Percentiles rank a stretch among this genome's conserved stretches.
Conservation (phyloP, 768 basidiomycete species). For the Asterophora lycoperdoides region DNA sequence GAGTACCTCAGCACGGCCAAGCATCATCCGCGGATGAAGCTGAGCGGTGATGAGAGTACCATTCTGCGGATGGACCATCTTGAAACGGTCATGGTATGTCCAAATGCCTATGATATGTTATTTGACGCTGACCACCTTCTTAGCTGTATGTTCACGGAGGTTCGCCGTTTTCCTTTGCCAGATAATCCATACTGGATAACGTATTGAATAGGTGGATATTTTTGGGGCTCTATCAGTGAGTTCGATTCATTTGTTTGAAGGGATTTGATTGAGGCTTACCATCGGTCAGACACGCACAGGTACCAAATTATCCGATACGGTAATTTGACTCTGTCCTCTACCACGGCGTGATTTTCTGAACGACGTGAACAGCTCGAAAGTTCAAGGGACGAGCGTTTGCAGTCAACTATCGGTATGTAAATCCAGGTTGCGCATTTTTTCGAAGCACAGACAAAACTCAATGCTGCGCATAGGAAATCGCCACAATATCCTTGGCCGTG, state of each 20-base stretch:
- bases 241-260: background rate
- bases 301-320: conserved; percentile 58
- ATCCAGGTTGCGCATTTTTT: background rate
- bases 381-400: conserved; percentile 66
- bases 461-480: conserved; percentile 48
- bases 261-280: background rate
- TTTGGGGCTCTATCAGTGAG: conserved; percentile 62
- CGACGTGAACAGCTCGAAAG: conserved; percentile 55
- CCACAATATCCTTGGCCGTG: conserved; percentile 86
- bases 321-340: conserved; percentile 16
- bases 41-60: conserved; percentile 34
- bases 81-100: conserved; percentile 50
- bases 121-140: conserved; percentile 8
- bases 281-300: conserved; percentile 48
- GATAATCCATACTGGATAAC: background rate
- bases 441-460: background rate
- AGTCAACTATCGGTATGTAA: conserved; percentile 44
- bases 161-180: conserved; percentile 15
- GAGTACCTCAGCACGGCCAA: conserved; percentile 32
- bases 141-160: conserved; percentile 69
- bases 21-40: conserved; percentile 22
- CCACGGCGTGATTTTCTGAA: conserved; percentile 1
- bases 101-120: too few relatives aligned
- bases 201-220: conserved; percentile 47
- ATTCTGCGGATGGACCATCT: conserved; percentile 51